Percentiles rank a stretch among this genome's conserved stretches.
Evolutionary conservation across 345 rosid genomes (phyloP).

Genomic region (Bretschneidera sinensis): DNA sequence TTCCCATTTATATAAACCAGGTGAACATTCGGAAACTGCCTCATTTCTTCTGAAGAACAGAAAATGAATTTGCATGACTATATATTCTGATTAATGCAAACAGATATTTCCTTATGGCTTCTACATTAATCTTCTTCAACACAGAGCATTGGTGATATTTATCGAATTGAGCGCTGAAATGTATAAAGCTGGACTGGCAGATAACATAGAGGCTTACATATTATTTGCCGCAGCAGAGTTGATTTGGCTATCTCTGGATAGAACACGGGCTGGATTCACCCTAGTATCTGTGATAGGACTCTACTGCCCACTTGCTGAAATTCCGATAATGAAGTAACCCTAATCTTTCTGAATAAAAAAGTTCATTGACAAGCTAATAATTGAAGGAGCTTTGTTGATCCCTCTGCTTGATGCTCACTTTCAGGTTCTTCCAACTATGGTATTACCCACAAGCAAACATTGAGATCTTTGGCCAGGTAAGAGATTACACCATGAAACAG

Average conservation of each 20-base stretch:
- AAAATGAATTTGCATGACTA: too few species aligned
- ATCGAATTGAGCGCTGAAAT: conserved; percentile 74
- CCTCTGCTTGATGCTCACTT: conserved; percentile 1
- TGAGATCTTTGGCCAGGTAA: conserved; percentile 73
- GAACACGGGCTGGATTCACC: conserved; percentile 70
- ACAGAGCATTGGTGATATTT: conserved; percentile 55
- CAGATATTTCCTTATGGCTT: not conserved
- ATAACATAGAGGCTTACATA: conserved; percentile 65
- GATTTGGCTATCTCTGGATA: conserved; percentile 62
- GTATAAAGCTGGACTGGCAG: conserved; percentile 69
- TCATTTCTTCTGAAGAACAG: too few species aligned
- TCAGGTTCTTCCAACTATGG: conserved; percentile 74
- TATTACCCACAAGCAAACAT: conserved; percentile 64
- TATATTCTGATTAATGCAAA: not conserved
- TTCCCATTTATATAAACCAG: too few species aligned
- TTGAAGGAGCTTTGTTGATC: not conserved
- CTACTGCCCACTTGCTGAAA: conserved; percentile 73
- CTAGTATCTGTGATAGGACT: conserved; percentile 61
- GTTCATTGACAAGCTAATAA: not conserved
- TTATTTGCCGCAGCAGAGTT: conserved; percentile 69
- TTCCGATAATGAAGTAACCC: conserved; percentile 77
- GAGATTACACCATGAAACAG: not conserved
- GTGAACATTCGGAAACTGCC: too few species aligned
- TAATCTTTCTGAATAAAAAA: not conserved
- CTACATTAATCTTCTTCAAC: not conserved